Base-by-base conservation (phyloP, 306 rosid genomes). In the Glycine tomentella region DNA sequence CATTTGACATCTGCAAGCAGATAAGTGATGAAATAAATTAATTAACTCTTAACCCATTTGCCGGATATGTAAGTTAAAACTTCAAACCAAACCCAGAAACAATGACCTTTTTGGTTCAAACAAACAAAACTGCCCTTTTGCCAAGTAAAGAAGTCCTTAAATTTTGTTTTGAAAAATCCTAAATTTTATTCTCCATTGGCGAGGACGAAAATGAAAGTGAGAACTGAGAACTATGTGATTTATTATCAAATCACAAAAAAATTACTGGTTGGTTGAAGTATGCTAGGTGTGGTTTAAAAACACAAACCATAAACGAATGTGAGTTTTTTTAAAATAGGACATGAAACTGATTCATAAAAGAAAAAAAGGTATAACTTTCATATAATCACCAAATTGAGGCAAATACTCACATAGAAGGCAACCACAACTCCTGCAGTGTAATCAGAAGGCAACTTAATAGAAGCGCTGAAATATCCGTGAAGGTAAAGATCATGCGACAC, bases 1-100 rank as follows among this genome's bases (percentile, higher is more conserved):
- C 98, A 76, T 95, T 95, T 13, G 99, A 95, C 94, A 93, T 93
- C 99, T 95, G 94, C 84, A 79, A 15, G 76, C 12, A 59, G 11
- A 61, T 77, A 72, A 68, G 58, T 9, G 9, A 62, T 71, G 50
- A 78, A 33, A 45, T 49, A 46, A 12, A 74, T 56, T 58, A 63
- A 12, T 46, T 7, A n/a, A 52, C n/a, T 49, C 13, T 15, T 7
- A n/a, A 31, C n/a, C n/a, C 40, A 34, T 61, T 69, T 10, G 5
- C 68, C 8, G 3, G 17, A 53, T 12, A 52, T 12, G 31, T 4
- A 40, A 9, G 48, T 44, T 13, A 2, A 44, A 40, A 67, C 33
- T 12, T 10, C 48, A 15, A 40, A 25, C 36, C n/a, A 59, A 25
- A 67, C 34, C 45, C 45, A 53, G 62, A 72, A 59, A 70, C 77